Evolutionary conservation across 306 rosid species (phyloP).

Genomic region (Vicia villosa): DNA sequence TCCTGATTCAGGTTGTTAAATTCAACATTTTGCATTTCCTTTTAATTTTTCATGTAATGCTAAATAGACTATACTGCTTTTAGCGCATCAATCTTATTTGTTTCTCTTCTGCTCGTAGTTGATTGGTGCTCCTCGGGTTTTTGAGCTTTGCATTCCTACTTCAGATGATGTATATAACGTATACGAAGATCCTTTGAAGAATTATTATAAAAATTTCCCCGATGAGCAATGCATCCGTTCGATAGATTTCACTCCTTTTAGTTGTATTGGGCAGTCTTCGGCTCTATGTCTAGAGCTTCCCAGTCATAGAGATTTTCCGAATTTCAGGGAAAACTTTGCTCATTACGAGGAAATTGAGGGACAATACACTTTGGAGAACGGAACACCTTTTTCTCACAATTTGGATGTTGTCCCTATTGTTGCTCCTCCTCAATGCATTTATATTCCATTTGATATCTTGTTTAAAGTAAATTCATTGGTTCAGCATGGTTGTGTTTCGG

Average conservation of each 20-base stretch:
- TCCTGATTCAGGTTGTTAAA: conserved; percentile 72
- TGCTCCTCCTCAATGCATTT: conserved; percentile 52
- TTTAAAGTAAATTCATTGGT: conserved; percentile 70
- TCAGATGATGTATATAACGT: conserved; percentile 31
- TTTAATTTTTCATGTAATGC: too few species aligned
- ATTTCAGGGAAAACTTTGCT: conserved; percentile 66
- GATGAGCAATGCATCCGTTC: conserved; percentile 76
- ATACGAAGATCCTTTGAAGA: conserved; percentile 41
- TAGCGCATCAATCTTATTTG: conserved; percentile 25
- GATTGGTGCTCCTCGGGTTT: conserved; percentile 75
- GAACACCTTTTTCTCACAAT: conserved; percentile 49
- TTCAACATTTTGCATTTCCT: too few species aligned
- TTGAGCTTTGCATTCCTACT: conserved; percentile 35
- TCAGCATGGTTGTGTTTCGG: conserved; percentile 67
- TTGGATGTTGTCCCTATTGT: conserved; percentile 63
- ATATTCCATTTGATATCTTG: conserved; percentile 62
- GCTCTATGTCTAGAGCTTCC: conserved; percentile 70
- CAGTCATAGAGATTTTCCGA: conserved; percentile 44
- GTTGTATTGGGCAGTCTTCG: conserved; percentile 71
- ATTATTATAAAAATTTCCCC: conserved; percentile 42
- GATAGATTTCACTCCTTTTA: conserved; percentile 63
- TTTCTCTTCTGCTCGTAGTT: conserved; percentile 45
- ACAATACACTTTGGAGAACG: conserved; percentile 44
- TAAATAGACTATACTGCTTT: neutral
- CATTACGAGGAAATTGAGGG: conserved; percentile 50